Evolutionary conservation across 768 basidiomycete genomes (phyloP).

Genomic region (Fomitopsis pulvina): DNA sequence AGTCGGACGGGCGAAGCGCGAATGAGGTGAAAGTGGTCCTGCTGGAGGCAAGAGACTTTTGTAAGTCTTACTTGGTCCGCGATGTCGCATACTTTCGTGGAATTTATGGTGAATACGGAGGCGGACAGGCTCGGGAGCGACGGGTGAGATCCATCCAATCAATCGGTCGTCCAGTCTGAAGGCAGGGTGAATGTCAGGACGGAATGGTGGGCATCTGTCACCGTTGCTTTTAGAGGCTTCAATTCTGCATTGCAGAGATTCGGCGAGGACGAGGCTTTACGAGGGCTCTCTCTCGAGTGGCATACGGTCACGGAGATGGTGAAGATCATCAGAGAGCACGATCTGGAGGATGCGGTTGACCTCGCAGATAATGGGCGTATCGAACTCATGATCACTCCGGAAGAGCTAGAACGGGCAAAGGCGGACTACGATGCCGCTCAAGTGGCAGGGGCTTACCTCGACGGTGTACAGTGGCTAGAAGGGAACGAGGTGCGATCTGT

Average conservation of each 20-base stretch:
- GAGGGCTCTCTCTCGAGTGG: conserved; percentile 48
- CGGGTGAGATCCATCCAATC: conserved; percentile 39
- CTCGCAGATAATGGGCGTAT: conserved; percentile 53
- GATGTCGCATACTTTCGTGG: too few relatives aligned
- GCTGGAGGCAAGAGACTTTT: conserved; percentile 82
- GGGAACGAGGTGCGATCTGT: conserved; percentile 45
- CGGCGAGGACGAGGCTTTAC: conserved; percentile 49
- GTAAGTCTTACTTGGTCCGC: conserved; percentile 52
- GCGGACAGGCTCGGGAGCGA: conserved; percentile 73
- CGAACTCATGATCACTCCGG: conserved; percentile 39
- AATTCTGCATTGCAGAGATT: conserved; percentile 27
- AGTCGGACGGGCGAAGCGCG: conserved; percentile 2
- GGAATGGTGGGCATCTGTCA: conserved; percentile 76
- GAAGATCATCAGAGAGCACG: conserved; percentile 37
- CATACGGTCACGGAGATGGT: conserved; percentile 46
- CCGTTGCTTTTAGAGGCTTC: conserved; percentile 42
- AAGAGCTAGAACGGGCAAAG: conserved; percentile 32
- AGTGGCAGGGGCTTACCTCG: conserved; percentile 43
- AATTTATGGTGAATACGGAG: too few relatives aligned
- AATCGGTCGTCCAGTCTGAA: too few relatives aligned
- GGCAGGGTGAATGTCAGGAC: too few relatives aligned
- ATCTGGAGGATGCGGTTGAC: conserved; percentile 47
- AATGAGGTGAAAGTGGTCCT: conserved; percentile 46
- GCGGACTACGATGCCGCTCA: conserved; percentile 48
- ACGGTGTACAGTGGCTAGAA: conserved; percentile 38